Conservation (phyloP, 2,329 filamentous ascomycete genomes). For the Fusarium tupiense region DNA sequence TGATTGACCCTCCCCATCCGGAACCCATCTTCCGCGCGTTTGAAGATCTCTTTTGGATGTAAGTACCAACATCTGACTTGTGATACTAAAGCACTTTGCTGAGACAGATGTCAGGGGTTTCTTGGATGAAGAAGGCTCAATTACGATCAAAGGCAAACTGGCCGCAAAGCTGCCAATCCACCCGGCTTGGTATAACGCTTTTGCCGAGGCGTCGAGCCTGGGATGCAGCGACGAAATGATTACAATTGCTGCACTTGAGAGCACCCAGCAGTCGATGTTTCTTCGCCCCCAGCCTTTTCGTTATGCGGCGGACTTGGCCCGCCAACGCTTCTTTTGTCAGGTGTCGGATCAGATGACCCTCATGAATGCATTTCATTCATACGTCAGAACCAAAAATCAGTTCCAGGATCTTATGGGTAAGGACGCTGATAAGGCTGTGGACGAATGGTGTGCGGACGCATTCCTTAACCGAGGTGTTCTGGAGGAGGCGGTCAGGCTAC, state of each 20-base stretch:
- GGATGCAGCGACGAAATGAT: neutral
- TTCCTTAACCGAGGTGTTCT: neutral
- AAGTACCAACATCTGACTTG: neutral
- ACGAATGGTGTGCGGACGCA: neutral
- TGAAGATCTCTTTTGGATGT: neutral
- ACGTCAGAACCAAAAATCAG: neutral
- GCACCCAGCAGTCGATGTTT: neutral
- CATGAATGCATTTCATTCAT: neutral
- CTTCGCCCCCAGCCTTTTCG: neutral
- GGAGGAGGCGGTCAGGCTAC: neutral
- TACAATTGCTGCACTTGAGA: neutral
- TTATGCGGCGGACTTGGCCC: neutral
- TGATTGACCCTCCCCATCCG: neutral
- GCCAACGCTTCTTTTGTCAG: neutral
- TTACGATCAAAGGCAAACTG: neutral
- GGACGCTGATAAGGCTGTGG: neutral
- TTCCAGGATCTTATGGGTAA: neutral
- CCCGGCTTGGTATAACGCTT: neutral
- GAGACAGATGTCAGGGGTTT: neutral
- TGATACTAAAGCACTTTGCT: neutral
- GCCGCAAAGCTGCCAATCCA: neutral
- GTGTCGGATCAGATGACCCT: neutral
- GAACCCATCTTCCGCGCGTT: neutral
- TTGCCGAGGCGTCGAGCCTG: neutral
- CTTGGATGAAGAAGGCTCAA: neutral